Evolutionary conservation across 1,139 yeast genomes (phyloP).

Genomic region (Candida sojae): DNA sequence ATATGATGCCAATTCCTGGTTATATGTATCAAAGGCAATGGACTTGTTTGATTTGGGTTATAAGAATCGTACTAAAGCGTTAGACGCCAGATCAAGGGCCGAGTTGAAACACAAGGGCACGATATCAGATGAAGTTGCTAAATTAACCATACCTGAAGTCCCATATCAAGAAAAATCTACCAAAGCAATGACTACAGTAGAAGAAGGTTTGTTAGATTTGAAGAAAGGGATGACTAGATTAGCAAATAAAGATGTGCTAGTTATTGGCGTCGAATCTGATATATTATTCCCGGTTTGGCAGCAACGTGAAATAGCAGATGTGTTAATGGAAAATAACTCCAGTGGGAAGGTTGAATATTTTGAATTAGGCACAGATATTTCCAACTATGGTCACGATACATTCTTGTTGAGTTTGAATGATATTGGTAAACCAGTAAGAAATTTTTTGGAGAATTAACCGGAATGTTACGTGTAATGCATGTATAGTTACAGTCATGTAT

Average conservation of each 20-base stretch:
- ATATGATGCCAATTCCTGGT: conserved; percentile 86
- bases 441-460: conserved; percentile 42
- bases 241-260: conserved; percentile 66
- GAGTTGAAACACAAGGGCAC: conserved; percentile 24
- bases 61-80: conserved; percentile 46
- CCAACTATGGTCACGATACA: conserved; percentile 90
- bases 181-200: conserved; percentile 44
- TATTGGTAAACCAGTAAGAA: conserved; percentile 74
- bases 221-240: conserved; percentile 64
- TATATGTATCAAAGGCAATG: conserved; percentile 92
- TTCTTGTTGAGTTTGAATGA: conserved; percentile 76
- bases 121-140: conserved; percentile 3
- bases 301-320: conserved; percentile 76
- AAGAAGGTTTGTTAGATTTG: conserved; percentile 62
- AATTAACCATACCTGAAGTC: conserved; percentile 45
- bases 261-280: conserved; percentile 90
- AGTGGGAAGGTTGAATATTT: conserved; percentile 52
- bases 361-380: conserved; percentile 74
- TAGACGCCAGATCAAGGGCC: conserved; percentile 37
- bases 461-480: too few relatives aligned
- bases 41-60: conserved; percentile 84
- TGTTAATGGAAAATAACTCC: conserved; percentile 42
- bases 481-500: neutral
- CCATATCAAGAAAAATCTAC: conserved; percentile 57
- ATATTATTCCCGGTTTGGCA: conserved; percentile 94